A percentile compares a stretch with the other conserved stretches of the same genome.
phyloP scores from a whole-genome alignment of 441 rosid genomes.

The Theobroma grandiflorum region DNA sequence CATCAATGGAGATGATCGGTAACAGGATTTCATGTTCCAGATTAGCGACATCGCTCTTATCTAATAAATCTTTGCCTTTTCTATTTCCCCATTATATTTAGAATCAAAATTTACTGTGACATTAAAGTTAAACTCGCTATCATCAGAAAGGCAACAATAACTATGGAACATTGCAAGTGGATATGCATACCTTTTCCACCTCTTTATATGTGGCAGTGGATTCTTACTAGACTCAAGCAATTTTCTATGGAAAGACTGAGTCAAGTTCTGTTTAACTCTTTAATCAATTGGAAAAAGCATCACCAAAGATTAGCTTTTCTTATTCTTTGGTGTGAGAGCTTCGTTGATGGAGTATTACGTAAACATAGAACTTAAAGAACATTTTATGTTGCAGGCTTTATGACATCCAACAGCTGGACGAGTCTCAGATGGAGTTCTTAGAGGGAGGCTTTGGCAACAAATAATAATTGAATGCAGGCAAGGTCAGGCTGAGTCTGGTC shows the following conservation, averaged over 20 bases:
- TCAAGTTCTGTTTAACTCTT: neutral
- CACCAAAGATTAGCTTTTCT: neutral
- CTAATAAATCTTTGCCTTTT: neutral
- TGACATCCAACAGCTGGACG: too few species aligned
- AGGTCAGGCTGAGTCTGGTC: neutral
- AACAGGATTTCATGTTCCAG: neutral
- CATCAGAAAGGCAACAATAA: too few species aligned
- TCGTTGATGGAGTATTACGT: neutral
- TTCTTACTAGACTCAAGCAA: neutral
- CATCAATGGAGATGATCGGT: neutral
- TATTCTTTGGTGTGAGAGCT: neutral
- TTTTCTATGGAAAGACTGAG: neutral
- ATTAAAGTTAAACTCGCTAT: too few species aligned
- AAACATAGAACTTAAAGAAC: neutral
- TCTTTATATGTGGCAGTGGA: neutral
- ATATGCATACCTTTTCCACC: neutral
- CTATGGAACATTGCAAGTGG: neutral
- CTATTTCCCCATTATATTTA: too few species aligned
- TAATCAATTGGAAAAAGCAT: neutral
- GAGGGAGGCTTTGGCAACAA: too few species aligned
- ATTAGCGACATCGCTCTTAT: neutral
- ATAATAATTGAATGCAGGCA: neutral
- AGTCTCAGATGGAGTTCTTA: too few species aligned
- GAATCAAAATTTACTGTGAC: too few species aligned
- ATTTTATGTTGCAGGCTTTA: too few species aligned